Base-by-base conservation (phyloP, 768 basidiomycete species). In the Hygrocybe coccinea region DNA sequence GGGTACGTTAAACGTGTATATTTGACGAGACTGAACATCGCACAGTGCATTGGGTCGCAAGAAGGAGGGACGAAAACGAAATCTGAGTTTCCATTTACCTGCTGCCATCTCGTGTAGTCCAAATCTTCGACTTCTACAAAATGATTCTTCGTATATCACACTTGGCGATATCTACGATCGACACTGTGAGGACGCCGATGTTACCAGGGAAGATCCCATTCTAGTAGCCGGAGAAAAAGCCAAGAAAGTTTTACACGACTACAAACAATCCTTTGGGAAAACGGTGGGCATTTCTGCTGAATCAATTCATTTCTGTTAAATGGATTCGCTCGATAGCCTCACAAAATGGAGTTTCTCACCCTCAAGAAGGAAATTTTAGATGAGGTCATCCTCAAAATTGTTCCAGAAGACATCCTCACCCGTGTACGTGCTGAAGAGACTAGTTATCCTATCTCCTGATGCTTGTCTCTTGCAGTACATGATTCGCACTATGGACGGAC, bases 111-210 rank as follows among this genome's bases (percentile, higher is more conserved):
- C 93, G 0, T 87, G 86, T 61, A 89, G 89, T 49, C 88, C 91
- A 0, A 82, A 74, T 54, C 79, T 94, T 41, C 88, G 97, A 37
- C 73, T 99, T 41, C 81, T 95, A 55, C 92, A 97, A 67, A 90
- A 86, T 54, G 95, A 98, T 68, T 82, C 87, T 0, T 97, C 95
- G 0, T 95, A 97, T 64, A 78, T 93, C 62, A 86, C 87, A 1
- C 75, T 99, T 36, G 90, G 90, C 38, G 97, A 99, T 60, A 88
- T 99, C 52, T 97, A 91, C 67, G 97, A 99, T 66, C 82, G 87
- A 17, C 87, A 91, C 67, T 95, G 92, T 67, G 79, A 86, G 56
- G 79, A 82, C 55, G 76, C 71, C 34, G 85, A 89, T 12, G 83
- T 95, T 59, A 79, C 83, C 1, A 80, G 88, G 60, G 97, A 98